These are phyloP conservation scores for Vicia faba DNA, from an alignment of 306 rosid genomes.

Conservation along the genomic window DNA sequence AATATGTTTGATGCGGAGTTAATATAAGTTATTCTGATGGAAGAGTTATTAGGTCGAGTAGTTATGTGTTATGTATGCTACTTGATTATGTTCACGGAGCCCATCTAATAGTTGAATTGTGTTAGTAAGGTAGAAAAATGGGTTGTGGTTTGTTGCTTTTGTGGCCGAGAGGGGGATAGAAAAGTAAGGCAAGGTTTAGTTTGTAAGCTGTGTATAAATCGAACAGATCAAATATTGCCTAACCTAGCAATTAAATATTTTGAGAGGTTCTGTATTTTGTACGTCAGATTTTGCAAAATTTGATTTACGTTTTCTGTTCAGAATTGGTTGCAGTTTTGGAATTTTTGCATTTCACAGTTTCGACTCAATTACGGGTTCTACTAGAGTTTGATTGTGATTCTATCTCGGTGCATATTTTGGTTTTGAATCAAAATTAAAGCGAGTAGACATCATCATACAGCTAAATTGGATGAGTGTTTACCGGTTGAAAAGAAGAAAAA, in stretches of 20 bases:
- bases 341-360: too few species aligned
- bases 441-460: too few species aligned
- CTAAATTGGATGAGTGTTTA: too few species aligned
- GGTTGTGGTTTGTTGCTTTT: neutral
- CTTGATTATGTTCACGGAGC: conserved; percentile 10
- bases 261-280: neutral
- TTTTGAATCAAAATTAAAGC: too few species aligned
- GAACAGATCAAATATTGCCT: conserved; percentile 12
- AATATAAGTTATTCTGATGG: conserved; percentile 9
- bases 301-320: conserved; percentile 36
- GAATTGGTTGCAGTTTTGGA: too few species aligned
- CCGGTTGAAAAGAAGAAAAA: too few species aligned
- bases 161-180: neutral
- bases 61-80: neutral
- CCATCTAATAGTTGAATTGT: conserved; percentile 1
- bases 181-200: neutral
- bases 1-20: conserved; percentile 32
- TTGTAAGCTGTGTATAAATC: neutral
- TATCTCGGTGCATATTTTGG: too few species aligned
- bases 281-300: conserved; percentile 1
- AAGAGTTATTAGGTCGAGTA: conserved; percentile 20
- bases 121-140: neutral
- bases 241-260: neutral
- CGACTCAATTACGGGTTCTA: too few species aligned
- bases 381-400: too few species aligned